Conservation (phyloP, 352 stramenopile species). For the Pythium apleroticum region DNA sequence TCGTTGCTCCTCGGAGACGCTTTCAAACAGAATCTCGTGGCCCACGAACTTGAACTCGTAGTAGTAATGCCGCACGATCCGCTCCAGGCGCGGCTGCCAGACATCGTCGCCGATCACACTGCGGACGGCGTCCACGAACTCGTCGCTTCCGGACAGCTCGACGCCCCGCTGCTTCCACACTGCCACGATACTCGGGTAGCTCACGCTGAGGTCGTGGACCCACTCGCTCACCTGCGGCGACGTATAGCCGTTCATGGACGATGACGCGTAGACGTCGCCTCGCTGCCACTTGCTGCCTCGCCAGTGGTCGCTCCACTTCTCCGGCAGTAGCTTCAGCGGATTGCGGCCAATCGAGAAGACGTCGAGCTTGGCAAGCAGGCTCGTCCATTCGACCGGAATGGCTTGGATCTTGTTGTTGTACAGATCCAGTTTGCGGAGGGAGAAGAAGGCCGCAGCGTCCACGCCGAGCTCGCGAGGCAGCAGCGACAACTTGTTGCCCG, state of each 20-base stretch:
- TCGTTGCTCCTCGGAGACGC: constrained; percentile 17
- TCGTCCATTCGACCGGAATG: constrained; percentile 56
- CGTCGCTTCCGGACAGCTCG: constrained; percentile 26
- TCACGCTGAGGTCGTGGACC: constrained; percentile 42
- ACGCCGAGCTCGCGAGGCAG: constrained; percentile 44
- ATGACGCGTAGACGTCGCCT: constrained; percentile 52
- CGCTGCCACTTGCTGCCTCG: constrained; percentile 35
- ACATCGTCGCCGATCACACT: constrained; percentile 26
- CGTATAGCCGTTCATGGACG: constrained; percentile 55
- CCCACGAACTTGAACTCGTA: constrained; percentile 76
- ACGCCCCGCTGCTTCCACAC: constrained; percentile 39
- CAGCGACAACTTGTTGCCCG: constrained; percentile 44
- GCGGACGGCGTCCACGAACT: constrained; percentile 46
- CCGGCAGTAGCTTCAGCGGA: constrained; percentile 48
- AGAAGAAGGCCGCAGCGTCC: not conserved
- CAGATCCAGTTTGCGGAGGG: constrained; percentile 59
- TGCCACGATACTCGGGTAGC: constrained; percentile 52
- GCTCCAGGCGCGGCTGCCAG: constrained; percentile 57
- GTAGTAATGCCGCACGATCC: constrained; percentile 58
- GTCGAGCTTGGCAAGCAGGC: constrained; percentile 50
- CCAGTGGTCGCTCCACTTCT: constrained; percentile 58
- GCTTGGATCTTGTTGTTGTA: constrained; percentile 58
- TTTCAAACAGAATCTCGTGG: constrained; percentile 43
- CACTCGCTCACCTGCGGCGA: constrained; percentile 49
- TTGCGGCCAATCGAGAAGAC: constrained; percentile 60